Base-by-base conservation (phyloP, 768 basidiomycete genomes). In the Lentinula sp. region DNA sequence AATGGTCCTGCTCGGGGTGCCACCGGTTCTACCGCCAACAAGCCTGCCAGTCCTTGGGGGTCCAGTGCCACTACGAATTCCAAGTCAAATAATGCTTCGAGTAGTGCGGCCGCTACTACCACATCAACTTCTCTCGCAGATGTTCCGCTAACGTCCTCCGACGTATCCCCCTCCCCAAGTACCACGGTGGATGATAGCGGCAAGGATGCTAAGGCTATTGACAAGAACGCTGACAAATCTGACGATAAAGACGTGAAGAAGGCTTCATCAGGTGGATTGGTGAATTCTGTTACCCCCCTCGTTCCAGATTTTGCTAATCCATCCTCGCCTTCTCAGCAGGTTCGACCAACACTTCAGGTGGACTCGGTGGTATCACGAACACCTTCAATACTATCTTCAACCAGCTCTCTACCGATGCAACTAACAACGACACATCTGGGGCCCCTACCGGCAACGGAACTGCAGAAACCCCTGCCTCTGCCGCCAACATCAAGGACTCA, bases 221-320 rank as follows among this genome's bases (percentile, higher is more conserved):
- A 32, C 41, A 56, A 56, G 12, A 20, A 56, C 28, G 23, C 42
- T 20, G 46, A 48, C 46, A 48, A 48, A 48, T 20, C 46, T 20
- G 46, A 7, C 8, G 35, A 37, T 20, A 37, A 54, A 23, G 56
- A 57, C 16, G 8, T 8, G 16, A 46, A 45, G 48, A 46, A 46
- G 57, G 57, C 46, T 20, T 33, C 59, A 53, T 18, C 59, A 60
- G 59, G 59, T 60, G 50, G 59, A 60, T 52, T 60, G 49, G 59
- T 60, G 59, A 60, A 51, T 60, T 60, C 59, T 51, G 28, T 28
- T 52, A 28, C 41, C 23, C 28, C 36, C 13, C 2, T n/a, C 41
- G 20, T 49, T 51, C 35, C 49, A 49, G 49, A 48, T 20, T 42
- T 51, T 59, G 32, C 57, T 59, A 41, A 59, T 49, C 46, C 16